phyloP scores from a whole-genome alignment of 768 basidiomycete genomes.

The Piloderma croceum region DNA sequence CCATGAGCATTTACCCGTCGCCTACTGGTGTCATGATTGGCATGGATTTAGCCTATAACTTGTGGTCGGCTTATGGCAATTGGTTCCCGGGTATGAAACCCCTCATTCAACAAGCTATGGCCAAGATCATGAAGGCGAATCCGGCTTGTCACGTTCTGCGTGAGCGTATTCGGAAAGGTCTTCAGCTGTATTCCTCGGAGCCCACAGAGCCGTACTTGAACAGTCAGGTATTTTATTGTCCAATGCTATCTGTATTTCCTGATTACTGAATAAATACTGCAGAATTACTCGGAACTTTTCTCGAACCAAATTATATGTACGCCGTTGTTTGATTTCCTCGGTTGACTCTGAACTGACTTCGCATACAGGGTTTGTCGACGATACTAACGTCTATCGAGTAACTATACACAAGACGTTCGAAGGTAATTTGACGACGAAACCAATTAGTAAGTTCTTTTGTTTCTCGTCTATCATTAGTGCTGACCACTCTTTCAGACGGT shows the following conservation, averaged over 20 bases:
- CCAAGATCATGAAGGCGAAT: conserved; percentile 99
- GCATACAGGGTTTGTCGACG: conserved; percentile 96
- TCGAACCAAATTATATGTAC: conserved; percentile 95
- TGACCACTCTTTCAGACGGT: conserved; percentile 49
- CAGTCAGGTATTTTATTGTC: conserved; percentile 57
- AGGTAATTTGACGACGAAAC: conserved; percentile 98
- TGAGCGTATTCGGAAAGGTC: conserved; percentile 97
- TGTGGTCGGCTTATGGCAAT: conserved; percentile 98
- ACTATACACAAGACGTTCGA: conserved; percentile 99
- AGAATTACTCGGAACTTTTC: conserved; percentile 93
- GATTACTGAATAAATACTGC: conserved; percentile 4
- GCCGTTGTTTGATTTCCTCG: conserved; percentile 16
- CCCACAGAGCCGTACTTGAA: conserved; percentile 99
- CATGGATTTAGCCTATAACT: conserved; percentile 96
- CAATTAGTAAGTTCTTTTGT: conserved; percentile 63
- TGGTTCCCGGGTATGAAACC: conserved; percentile 99
- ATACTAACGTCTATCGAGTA: conserved; percentile 99
- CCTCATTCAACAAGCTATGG: conserved; percentile 97
- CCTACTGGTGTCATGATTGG: conserved; percentile 99
- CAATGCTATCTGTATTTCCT: not conserved
- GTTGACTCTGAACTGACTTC: not conserved
- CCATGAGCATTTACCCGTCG: conserved; percentile 98
- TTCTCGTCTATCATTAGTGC: conserved; percentile 1
- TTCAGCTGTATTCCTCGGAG: conserved; percentile 97
- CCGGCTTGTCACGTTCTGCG: conserved; percentile 95